Evolutionary conservation across 2,329 filamentous ascomycete species (phyloP).

Genomic region (Fusarium praegraminearum): DNA sequence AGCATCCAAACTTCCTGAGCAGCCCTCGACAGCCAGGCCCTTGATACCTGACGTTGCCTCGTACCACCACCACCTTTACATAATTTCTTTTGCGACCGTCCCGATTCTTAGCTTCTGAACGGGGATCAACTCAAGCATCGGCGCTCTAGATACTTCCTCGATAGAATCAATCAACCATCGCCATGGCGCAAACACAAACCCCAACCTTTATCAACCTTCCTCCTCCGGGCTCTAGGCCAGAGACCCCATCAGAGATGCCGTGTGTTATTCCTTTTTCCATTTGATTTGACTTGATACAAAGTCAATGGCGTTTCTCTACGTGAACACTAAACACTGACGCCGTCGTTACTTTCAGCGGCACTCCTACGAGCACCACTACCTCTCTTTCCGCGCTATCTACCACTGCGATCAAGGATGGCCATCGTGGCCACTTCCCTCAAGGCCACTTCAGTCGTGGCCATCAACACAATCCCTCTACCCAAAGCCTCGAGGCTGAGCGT

Average conservation of each 20-base stretch:
- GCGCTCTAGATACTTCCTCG: not conserved
- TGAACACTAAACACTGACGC: slow-evolving; percentile 22
- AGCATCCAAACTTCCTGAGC: slow-evolving; percentile 25
- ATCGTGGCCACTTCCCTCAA: slow-evolving; percentile 81
- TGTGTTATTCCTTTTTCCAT: slow-evolving; percentile 62
- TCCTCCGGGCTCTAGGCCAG: slow-evolving; percentile 82
- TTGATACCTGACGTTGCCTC: slow-evolving; percentile 20
- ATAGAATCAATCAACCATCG: slow-evolving; percentile 17
- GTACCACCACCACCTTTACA: slow-evolving; percentile 7
- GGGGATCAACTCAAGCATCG: not conserved
- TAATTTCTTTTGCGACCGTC: not conserved
- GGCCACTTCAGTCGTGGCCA: slow-evolving; percentile 66
- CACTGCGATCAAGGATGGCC: slow-evolving; percentile 95
- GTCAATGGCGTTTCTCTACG: slow-evolving; percentile 1
- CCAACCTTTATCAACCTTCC: slow-evolving; percentile 87
- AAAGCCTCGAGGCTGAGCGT: slow-evolving; percentile 88
- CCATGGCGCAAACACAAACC: slow-evolving; percentile 57
- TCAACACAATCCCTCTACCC: slow-evolving; percentile 70
- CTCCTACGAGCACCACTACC: slow-evolving; percentile 91
- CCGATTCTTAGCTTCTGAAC: not conserved
- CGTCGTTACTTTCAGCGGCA: slow-evolving; percentile 71
- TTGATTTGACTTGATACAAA: slow-evolving; percentile 1
- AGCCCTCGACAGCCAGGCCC: slow-evolving; percentile 20
- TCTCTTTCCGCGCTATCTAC: slow-evolving; percentile 93
- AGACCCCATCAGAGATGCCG: slow-evolving; percentile 91